Conservation (phyloP, 1,139 yeast species). For the Pichia sp. region DNA sequence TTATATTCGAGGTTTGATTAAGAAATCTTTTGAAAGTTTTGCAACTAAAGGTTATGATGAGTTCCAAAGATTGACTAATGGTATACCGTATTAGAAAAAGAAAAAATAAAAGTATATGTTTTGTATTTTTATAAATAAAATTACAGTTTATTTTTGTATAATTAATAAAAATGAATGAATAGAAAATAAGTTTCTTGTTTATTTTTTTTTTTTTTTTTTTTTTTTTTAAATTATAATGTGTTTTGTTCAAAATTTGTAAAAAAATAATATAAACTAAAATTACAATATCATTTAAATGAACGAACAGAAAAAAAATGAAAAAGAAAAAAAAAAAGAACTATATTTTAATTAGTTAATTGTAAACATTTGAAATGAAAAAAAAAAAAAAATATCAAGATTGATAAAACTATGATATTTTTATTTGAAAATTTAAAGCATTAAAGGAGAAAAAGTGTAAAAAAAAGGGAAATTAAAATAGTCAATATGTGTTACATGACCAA, state of each 20-base stretch:
- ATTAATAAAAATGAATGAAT: no score
- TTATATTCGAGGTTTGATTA: constrained; percentile 68
- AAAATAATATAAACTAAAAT: background rate
- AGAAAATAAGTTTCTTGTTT: background rate
- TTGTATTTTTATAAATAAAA: no score
- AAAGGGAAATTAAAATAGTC: background rate
- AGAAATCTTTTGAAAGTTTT: constrained; percentile 76
- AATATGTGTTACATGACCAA: constrained; percentile 5
- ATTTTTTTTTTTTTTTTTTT: no score
- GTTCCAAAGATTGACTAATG: constrained; percentile 92
- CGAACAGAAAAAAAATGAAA: background rate
- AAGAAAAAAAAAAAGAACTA: background rate
- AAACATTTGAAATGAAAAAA: background rate
- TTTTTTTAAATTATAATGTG: no score
- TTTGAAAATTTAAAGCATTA: background rate
- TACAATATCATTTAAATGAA: background rate
- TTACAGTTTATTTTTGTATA: no score
- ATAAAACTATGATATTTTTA: background rate
- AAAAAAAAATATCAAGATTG: background rate
- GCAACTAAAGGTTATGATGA: constrained; percentile 96
- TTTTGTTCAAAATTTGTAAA: background rate
- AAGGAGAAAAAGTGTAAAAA: background rate
- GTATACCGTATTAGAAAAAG: constrained; percentile 74
- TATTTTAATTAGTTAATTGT: background rate
- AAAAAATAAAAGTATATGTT: background rate